These are phyloP conservation scores for Candida michaelii DNA, from an alignment of 805 yeast species.

Conservation along the genomic window DNA sequence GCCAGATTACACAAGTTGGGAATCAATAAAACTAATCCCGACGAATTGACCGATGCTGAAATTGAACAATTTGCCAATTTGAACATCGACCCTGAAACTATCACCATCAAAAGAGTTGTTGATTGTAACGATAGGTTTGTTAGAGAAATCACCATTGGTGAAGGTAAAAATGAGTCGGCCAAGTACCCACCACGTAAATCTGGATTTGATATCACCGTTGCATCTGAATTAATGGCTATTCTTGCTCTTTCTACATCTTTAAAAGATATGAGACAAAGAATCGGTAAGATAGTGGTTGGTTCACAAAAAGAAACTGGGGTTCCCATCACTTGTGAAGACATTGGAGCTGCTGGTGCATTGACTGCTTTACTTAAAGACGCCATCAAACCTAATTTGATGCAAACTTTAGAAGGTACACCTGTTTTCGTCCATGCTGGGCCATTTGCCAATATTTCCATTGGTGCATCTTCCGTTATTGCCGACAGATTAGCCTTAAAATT, in stretches of 20 bases:
- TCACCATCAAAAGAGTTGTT: conserved; percentile 90
- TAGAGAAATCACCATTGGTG: conserved; percentile 85
- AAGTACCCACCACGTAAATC: conserved; percentile 82
- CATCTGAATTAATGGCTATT: conserved; percentile 95
- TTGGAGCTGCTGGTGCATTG: conserved; percentile 84
- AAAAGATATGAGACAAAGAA: conserved; percentile 80
- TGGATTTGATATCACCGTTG: conserved; percentile 96
- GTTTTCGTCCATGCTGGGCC: conserved; percentile 89
- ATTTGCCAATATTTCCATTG: conserved; percentile 83
- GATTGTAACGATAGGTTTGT: conserved; percentile 92
- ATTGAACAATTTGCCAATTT: conserved; percentile 72
- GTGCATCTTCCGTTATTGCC: conserved; percentile 81
- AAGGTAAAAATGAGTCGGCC: conserved; percentile 79
- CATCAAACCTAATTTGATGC: conserved; percentile 83
- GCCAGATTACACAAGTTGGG: conserved; percentile 77
- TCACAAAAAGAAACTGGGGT: conserved; percentile 64
- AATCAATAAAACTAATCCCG: conserved; percentile 77
- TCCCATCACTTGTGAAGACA: conserved; percentile 79
- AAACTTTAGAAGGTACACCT: conserved; percentile 85
- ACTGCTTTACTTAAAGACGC: conserved; percentile 81
- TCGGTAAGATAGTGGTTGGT: conserved; percentile 89
- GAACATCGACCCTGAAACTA: conserved; percentile 85
- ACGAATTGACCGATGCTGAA: conserved; percentile 77
- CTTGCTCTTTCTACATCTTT: conserved; percentile 79
- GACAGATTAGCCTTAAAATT: conserved; percentile 79